Evolutionary conservation across 345 rosid genomes (phyloP), one percentile per base, ranked within the genome.

Genomic region (Durio zibethinus): DNA sequence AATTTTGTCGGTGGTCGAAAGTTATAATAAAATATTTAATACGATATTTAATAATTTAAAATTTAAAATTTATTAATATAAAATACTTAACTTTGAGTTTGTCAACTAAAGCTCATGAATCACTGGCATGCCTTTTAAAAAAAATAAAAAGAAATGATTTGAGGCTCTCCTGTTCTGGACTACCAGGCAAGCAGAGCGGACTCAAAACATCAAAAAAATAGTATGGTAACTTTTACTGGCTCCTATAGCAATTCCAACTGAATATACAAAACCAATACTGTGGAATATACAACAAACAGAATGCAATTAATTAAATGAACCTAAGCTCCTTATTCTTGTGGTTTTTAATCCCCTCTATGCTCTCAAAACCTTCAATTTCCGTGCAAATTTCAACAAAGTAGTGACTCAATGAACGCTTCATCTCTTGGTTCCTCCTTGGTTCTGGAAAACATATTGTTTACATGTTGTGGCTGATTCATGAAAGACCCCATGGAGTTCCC

Each of bases 381-480:
- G 9, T 52, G 52, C 65, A 4, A 69, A n/a, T 10, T 77, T 87
- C 82, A 83, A 78, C 81, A 86, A 1, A 85, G 85, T 67, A 87
- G 65, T 0, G 92, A 84, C 12, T 88, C 93, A 4, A 88, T 45
- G 75, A 90, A 90, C 70, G 75, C 8, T 20, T 91, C 93, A 27
- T 88, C 97, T 57, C 88, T 86, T 21, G 88, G 87, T 54, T 91
- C 96, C 38, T 90, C 90, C 75, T 89, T 89, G 35, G 92, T 67
- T 65, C 83, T 77, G 18, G 86, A 77, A n/a, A 74, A 79, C 33
- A 76, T 66, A 47, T 79, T 76, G 25, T 84, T 81, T 9, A 78
- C 63, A 5, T 68, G 66, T 14, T 82, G 74, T 8, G 81, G 42
- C 45, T 83, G 87, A 57, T 82, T 82, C 84, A 82, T 80, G 80